Evolutionary conservation across 2,329 filamentous ascomycete species (phyloP), one percentile per base, ranked within the genome.

Genomic region (Nigrospora oryzae): DNA sequence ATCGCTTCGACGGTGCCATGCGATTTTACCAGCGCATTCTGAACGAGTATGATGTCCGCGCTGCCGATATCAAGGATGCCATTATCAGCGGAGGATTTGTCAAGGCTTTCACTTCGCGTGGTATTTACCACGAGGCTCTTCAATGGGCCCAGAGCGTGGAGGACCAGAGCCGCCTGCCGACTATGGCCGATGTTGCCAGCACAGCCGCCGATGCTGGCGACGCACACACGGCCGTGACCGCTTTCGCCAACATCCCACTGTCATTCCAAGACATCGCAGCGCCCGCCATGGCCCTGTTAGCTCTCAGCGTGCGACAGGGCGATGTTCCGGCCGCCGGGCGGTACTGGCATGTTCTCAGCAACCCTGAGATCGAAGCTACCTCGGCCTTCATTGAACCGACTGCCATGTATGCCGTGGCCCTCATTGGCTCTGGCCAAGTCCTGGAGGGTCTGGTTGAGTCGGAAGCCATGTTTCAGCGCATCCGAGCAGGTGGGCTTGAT

Each of bases 1-100:
- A 87, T 56, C 87, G 91, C 65, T 66, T 84, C 33, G 83, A 88
- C 36, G 88, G 88, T 35, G 93, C 88, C 35, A 75, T 86, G 63
- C 87, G 85, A 58, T 97, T 98, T 63, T 84, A 93, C 61, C 74
- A 85, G 54, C 89, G 84, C 63, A 84, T 98, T 48, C 74, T 86
- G 14, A 69, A 75, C 17, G 74, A 72, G 60, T 83, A 77, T 48
- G 75, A 72, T 23, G 72, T 73, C 17, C 74, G 79, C 28, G 72
- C 79, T 43, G 66, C 70, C 16, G 74, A 79, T 11, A 74, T 95
- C 55, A 84, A 85, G 57, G 81, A 87, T 49, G 75, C 80, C 16
- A 76, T 95, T 45, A 74, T 90, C 50, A 68, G 79, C 45, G 74
- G 81, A 49, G 89, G 88, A 10, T 83, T 96, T 51, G 81, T 97